phyloP scores from a whole-genome alignment of 257 asterid genomes.

The Solanum habrochaites region DNA sequence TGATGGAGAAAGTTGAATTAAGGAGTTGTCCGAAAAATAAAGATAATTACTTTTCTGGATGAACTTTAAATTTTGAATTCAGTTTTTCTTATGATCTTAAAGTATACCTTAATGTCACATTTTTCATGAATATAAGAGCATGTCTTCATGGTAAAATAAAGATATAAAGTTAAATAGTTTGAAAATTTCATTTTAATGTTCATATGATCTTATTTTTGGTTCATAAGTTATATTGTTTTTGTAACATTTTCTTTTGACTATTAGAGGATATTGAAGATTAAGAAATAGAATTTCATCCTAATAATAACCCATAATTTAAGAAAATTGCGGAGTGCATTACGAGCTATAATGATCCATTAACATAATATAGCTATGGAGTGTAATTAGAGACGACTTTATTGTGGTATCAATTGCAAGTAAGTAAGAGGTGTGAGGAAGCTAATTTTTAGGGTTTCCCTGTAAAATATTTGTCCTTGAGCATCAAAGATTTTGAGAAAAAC shows the following conservation, averaged over 20 bases:
- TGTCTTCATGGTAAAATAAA: neutral
- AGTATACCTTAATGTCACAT: neutral
- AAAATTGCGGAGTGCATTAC: neutral
- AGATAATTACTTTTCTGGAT: no score
- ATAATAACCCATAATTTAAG: neutral
- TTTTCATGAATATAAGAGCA: neutral
- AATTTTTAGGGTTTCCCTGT: neutral
- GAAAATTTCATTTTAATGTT: neutral
- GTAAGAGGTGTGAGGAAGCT: no score
- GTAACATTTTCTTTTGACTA: neutral
- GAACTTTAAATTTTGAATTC: no score
- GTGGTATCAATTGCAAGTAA: neutral
- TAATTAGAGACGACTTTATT: neutral
- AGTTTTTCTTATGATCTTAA: neutral
- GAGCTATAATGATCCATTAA: neutral
- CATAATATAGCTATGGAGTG: neutral
- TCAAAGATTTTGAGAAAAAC: neutral
- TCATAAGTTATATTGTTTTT: neutral
- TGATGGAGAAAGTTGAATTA: neutral
- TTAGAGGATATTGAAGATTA: neutral
- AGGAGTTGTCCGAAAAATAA: no score
- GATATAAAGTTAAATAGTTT: neutral
- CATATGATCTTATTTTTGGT: neutral
- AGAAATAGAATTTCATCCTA: neutral
- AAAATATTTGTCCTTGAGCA: neutral